Conservation (phyloP, 257 asterid genomes). For the Prunella vulgaris region DNA sequence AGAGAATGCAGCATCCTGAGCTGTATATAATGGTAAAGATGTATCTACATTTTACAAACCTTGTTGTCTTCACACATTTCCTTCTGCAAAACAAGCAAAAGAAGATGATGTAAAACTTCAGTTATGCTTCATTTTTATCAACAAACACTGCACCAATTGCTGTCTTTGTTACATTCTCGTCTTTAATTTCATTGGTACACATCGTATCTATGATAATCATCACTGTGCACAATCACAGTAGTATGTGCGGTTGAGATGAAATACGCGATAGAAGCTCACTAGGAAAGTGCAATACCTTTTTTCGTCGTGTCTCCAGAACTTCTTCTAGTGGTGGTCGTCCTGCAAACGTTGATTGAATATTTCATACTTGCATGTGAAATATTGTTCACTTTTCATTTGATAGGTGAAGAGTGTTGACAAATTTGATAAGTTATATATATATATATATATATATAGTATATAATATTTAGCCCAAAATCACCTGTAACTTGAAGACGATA, state of each 20-base stretch:
- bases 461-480: no score
- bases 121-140: not conserved
- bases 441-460: no score
- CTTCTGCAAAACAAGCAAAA: constrained; percentile 30
- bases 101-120: not conserved
- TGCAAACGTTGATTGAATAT: constrained; percentile 16
- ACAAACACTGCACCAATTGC: not conserved
- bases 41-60: constrained; percentile 55
- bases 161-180: not conserved
- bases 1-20: not conserved
- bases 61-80: constrained; percentile 55
- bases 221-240: no score
- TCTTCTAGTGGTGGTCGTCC: constrained; percentile 86
- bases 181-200: no score
- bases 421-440: not conserved
- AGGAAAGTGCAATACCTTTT: constrained; percentile 33
- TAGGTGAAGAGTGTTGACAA: not conserved
- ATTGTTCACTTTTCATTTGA: not conserved
- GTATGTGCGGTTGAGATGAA: no score
- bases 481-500: constrained; percentile 89
- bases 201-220: no score
- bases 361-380: not conserved
- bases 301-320: constrained; percentile 68
- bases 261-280: no score
- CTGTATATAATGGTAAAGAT: not conserved